These are phyloP conservation scores for Pseudogymnoascus sp. DNA, from an alignment of 2,329 filamentous ascomycete genomes.

Conservation along the genomic window DNA sequence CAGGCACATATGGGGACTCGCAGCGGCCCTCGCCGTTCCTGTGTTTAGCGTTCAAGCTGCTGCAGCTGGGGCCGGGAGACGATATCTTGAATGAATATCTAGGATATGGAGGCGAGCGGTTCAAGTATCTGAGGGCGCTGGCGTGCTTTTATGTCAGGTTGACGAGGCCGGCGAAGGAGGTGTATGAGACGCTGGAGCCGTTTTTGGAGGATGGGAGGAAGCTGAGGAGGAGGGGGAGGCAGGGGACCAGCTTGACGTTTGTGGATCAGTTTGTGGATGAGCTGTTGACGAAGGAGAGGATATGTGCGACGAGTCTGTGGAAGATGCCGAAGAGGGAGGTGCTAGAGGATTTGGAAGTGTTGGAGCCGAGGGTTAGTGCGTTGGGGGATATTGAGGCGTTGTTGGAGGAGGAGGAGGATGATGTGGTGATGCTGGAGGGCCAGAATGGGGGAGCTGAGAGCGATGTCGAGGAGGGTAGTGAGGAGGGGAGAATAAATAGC, in stretches of 20 bases:
- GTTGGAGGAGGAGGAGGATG: slow-evolving; percentile 48
- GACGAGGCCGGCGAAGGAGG: slow-evolving; percentile 71
- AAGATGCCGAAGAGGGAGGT: slow-evolving; percentile 77
- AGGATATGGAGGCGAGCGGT: slow-evolving; percentile 61
- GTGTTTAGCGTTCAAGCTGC: slow-evolving; percentile 87
- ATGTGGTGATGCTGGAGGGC: slow-evolving; percentile 30
- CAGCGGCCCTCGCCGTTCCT: slow-evolving; percentile 90
- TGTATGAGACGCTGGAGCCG: slow-evolving; percentile 74
- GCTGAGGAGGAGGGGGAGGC: slow-evolving; percentile 65
- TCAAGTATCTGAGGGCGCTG: slow-evolving; percentile 82
- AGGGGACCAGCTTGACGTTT: slow-evolving; percentile 66
- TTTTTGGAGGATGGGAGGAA: slow-evolving; percentile 77
- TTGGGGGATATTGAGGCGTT: slow-evolving; percentile 71
- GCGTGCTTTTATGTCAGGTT: slow-evolving; percentile 90
- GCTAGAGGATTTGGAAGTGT: slow-evolving; percentile 77
- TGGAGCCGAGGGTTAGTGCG: slow-evolving; percentile 79
- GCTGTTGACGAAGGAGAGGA: slow-evolving; percentile 74
- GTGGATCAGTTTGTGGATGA: slow-evolving; percentile 95
- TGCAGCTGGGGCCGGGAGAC: slow-evolving; percentile 76
- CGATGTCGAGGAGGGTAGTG: background rate
- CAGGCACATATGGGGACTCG: slow-evolving; percentile 74
- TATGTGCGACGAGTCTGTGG: slow-evolving; percentile 87
- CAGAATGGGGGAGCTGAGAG: background rate
- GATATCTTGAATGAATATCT: slow-evolving; percentile 76
- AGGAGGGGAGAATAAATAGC: background rate